phyloP scores from a whole-genome alignment of 768 basidiomycete genomes.

The Phylloporus sp. region DNA sequence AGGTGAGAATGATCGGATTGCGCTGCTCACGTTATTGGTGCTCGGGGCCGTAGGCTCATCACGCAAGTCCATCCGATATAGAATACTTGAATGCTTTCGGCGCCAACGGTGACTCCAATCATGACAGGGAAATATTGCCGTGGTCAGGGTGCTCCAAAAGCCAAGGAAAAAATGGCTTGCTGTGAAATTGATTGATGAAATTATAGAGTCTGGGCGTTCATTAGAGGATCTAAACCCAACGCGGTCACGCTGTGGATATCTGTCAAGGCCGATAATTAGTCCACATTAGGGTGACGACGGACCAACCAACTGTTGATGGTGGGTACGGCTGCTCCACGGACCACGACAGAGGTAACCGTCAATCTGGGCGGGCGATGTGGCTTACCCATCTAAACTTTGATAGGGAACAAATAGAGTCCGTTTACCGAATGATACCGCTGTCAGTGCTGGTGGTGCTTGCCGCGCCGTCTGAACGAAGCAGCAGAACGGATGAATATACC shows the following conservation, averaged over 20 bases:
- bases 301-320: too few relatives aligned
- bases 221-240: slow-evolving; percentile 43
- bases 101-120: slow-evolving; percentile 29
- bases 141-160: slow-evolving; percentile 30
- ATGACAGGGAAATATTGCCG: slow-evolving; percentile 33
- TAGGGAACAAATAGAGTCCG: too few relatives aligned
- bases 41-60: slow-evolving; percentile 39
- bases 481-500: too few relatives aligned
- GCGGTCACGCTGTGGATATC: slow-evolving; percentile 40
- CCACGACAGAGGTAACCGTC: too few relatives aligned
- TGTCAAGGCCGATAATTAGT: slow-evolving; percentile 45
- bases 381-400: too few relatives aligned
- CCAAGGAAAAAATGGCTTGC: slow-evolving; percentile 32
- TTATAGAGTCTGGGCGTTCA: slow-evolving; percentile 22
- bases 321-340: too few relatives aligned
- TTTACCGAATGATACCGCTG: too few relatives aligned
- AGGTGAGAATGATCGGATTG: slow-evolving; percentile 10
- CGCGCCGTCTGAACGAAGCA: too few relatives aligned
- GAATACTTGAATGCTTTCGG: slow-evolving; percentile 34
- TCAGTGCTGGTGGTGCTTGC: too few relatives aligned
- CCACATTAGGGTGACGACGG: slow-evolving; percentile 40
- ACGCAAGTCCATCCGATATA: slow-evolving; percentile 34
- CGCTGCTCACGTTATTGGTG: slow-evolving; percentile 30
- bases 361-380: too few relatives aligned
- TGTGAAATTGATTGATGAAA: slow-evolving; percentile 29